A percentile compares a stretch with the other conserved stretches of the same genome.
Evolutionary conservation across 441 rosid genomes (phyloP).

Genomic region (Macaranga tanarius): DNA sequence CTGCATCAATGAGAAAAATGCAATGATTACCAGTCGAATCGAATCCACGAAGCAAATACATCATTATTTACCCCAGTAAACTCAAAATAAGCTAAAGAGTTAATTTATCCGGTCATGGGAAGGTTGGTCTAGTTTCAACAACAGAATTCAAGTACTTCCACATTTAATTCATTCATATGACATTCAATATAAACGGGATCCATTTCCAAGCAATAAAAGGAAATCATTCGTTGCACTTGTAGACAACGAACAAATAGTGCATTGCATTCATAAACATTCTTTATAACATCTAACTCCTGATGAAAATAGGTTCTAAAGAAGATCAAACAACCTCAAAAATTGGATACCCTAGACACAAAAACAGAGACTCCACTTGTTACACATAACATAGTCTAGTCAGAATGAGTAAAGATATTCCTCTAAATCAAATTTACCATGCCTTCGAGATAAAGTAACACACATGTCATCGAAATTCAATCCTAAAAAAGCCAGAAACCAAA

Average conservation of each 20-base stretch:
- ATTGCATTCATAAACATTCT: neutral
- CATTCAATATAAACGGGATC: too few species aligned
- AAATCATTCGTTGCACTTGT: neutral
- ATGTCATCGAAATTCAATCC: neutral
- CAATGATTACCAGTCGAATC: neutral
- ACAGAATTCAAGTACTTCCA: neutral
- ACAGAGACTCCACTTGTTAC: too few species aligned
- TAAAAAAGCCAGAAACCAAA: neutral
- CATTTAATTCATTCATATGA: neutral
- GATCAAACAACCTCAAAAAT: too few species aligned
- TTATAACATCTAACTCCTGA: neutral
- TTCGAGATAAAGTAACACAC: too few species aligned
- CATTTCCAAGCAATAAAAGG: neutral
- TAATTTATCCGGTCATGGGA: too few species aligned
- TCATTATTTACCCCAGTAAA: too few species aligned
- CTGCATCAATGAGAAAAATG: constrained; percentile 22
- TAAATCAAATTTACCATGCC: too few species aligned
- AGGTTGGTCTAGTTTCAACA: too few species aligned
- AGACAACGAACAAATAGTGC: neutral
- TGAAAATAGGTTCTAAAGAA: neutral
- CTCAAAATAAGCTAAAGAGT: too few species aligned
- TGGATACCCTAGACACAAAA: too few species aligned
- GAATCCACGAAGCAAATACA: neutral
- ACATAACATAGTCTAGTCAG: neutral
- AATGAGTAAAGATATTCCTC: too few species aligned